Conservation (phyloP, 208 protist genomes). For the Phytomonas sp. region DNA sequence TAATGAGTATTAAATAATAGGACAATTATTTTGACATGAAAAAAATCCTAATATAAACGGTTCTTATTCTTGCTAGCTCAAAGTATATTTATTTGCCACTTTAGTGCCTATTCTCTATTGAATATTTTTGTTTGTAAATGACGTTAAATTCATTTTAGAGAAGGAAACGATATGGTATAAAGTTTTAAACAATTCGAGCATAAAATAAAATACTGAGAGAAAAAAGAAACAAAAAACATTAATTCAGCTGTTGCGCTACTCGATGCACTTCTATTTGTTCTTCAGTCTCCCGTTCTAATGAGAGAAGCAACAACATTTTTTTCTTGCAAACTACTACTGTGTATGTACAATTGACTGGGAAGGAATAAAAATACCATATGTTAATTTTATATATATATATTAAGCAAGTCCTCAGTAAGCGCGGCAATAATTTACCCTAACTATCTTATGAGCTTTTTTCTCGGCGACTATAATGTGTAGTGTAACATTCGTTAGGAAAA, state of each 20-base stretch:
- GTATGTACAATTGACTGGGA: neutral
- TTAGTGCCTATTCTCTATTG: neutral
- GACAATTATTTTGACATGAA: neutral
- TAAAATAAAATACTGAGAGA: neutral
- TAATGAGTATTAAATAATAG: neutral
- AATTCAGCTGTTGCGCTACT: neutral
- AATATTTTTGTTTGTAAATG: neutral
- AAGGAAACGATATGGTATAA: neutral
- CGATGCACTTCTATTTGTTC: neutral
- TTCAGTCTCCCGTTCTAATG: neutral
- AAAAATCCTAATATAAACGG: neutral
- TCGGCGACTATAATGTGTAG: neutral
- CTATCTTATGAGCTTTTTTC: neutral
- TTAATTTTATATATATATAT: neutral
- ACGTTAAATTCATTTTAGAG: neutral
- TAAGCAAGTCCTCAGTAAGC: neutral
- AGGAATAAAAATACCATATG: neutral
- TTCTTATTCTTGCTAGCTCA: neutral
- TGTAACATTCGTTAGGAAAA: neutral
- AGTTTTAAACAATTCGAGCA: neutral
- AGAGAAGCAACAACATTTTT: neutral
- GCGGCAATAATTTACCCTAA: neutral
- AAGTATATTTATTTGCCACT: neutral
- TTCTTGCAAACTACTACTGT: neutral
- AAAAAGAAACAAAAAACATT: slow-evolving; percentile 4